These are phyloP conservation scores for Mycothermus thermophilus DNA, from an alignment of 495 filamentous ascomycete genomes.

Conservation along the genomic window DNA sequence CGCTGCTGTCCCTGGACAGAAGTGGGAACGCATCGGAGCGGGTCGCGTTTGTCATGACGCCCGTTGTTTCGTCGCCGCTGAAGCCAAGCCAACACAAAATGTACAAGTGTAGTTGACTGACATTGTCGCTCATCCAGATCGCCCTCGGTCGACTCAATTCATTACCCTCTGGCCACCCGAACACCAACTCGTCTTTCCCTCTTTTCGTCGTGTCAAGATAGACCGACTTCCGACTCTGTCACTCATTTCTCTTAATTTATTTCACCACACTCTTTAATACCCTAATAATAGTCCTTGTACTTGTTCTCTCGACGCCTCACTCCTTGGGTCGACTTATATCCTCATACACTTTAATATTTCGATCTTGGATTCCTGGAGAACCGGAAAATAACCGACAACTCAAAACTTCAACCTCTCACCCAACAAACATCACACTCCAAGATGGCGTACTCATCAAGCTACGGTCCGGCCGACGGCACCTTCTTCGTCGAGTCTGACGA, in stretches of 20 bases:
- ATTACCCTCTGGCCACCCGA: constrained; percentile 26
- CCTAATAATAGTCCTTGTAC: constrained; percentile 33
- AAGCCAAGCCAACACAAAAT: no score
- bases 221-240: no score
- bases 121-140: constrained; percentile 11
- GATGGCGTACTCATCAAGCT: constrained; percentile 59
- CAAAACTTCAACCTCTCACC: constrained; percentile 7
- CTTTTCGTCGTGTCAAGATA: no score
- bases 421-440: no score
- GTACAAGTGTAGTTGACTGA: no score
- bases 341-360: constrained; percentile 15
- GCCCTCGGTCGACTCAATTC: constrained; percentile 18
- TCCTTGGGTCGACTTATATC: constrained; percentile 34
- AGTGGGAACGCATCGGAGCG: no score
- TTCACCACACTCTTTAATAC: constrained; percentile 43
- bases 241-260: constrained; percentile 33
- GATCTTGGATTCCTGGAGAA: constrained; percentile 35
- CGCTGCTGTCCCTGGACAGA: no score
- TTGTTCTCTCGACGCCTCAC: constrained; percentile 30
- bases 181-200: constrained; percentile 19
- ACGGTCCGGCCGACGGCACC: constrained; percentile 41
- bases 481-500: constrained; percentile 85
- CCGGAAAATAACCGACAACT: constrained; percentile 23
- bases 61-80: no score
- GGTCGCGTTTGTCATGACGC: no score